Base-by-base conservation (phyloP, 2,329 filamentous ascomycete species). In the Rosellinia necatrix region DNA sequence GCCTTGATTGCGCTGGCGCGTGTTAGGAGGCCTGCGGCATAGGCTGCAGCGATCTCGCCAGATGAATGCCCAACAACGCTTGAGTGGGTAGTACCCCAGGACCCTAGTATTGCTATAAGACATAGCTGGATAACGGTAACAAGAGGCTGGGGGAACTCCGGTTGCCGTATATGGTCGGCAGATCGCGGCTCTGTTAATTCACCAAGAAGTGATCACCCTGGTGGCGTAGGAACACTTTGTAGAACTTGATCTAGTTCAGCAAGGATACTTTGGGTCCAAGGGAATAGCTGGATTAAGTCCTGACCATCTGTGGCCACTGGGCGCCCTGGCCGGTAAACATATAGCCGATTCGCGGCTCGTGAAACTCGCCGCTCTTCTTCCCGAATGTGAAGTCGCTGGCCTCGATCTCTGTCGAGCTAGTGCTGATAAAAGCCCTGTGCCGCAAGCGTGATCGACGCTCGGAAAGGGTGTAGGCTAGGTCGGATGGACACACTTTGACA, bases 271-370 rank as follows among this genome's bases (percentile, higher is more conserved):
- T 4, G 6, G 1, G 47, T 41, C 13, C 1, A 12, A 3, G 44
- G 57, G 35, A 63, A 63, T 5, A 4, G 5, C 6, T 48, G 4
- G 1, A 62, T 3, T 1, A 67, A 41, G 1, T 54, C 21, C 29
- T 41, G 12, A 62, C 64, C 64, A 66, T 67, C 48, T 57, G 49
- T 1, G 63, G 51, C 63, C 62, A 67, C 25, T 67, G 64, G 1
- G 63, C 60, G 6, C 64, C 64, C 27, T 67, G 64, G 0, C 64
- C 64, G 0, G 63, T 66, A 35, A 67, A 67, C 10, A 66, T 38
- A 12, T 60, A 59, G 1, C 59, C 61, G 12, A 64, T 30, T 2
- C 15, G 40, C 3, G 54, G 47, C 0, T 10, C 43, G 12, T 24
- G 3, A n/a, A n/a, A 19, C 4, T n/a, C 17, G 6, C 21, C 52